A percentile compares a stretch with the other conserved stretches of the same genome.
Evolutionary conservation across 352 stramenopile genomes (phyloP).

Genomic region (Globisporangium nunn): DNA sequence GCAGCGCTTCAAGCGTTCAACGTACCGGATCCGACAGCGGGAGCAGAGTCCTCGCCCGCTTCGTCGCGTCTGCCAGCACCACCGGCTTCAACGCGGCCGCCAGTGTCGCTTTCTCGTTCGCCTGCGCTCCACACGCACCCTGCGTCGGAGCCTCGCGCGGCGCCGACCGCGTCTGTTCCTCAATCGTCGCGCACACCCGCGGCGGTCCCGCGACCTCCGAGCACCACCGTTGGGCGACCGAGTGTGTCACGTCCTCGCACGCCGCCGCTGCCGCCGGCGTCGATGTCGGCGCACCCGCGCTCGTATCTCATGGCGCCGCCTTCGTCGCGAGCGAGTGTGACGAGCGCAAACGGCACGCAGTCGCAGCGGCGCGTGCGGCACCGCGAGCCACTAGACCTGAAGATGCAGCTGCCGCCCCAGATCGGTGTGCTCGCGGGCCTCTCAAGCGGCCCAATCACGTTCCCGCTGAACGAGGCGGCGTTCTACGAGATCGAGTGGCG

Average conservation of each 20-base stretch:
- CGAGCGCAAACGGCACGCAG: constrained; percentile 6
- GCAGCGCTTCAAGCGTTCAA: constrained; percentile 8
- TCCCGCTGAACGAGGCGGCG: constrained; percentile 34
- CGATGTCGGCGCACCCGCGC: constrained; percentile 2
- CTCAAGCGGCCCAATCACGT: constrained; percentile 49
- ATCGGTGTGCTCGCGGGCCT: constrained; percentile 56
- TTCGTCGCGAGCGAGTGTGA: constrained; percentile 12
- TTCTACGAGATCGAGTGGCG: constrained; percentile 66
- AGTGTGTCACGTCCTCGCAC: constrained; percentile 17
- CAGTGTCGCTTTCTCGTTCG: neutral
- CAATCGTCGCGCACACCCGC: neutral
- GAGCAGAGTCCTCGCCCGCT: neutral
- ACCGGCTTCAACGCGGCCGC: neutral
- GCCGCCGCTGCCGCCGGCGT: constrained; percentile 16
- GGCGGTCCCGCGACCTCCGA: constrained; percentile 9
- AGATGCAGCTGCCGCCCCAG: constrained; percentile 48
- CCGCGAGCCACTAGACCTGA: constrained; percentile 36
- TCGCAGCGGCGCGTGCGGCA: constrained; percentile 34
- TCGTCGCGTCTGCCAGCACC: neutral
- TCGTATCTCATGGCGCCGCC: constrained; percentile 3
- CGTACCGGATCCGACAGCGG: neutral
- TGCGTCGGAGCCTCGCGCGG: neutral
- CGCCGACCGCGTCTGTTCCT: constrained; percentile 2
- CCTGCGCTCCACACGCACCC: neutral
- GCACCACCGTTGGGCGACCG: constrained; percentile 9